Percentiles rank a stretch among this genome's conserved stretches.
Conservation (phyloP, 495 filamentous ascomycete genomes). For the Neurospora sp. region DNA sequence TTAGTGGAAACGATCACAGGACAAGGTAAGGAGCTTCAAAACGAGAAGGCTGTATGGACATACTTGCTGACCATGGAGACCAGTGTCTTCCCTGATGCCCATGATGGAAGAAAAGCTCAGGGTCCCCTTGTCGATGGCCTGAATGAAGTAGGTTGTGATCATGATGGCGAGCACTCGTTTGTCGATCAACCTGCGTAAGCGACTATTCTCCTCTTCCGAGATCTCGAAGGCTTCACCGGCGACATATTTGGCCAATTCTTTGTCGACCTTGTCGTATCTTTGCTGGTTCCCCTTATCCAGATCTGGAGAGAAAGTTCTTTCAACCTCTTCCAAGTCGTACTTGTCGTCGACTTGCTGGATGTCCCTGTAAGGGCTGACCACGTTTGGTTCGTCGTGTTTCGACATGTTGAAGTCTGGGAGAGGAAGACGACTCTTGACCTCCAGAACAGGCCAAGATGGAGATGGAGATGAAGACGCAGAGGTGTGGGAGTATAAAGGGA, state of each 20-base stretch:
- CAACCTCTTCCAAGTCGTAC: constrained; percentile 39
- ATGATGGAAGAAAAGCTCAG: constrained; percentile 62
- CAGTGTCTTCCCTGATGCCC: constrained; percentile 49
- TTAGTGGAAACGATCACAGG: not conserved
- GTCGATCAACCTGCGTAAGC: constrained; percentile 42
- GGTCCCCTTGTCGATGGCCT: constrained; percentile 65
- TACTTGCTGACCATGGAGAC: constrained; percentile 41
- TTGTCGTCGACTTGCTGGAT: constrained; percentile 8
- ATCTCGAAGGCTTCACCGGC: constrained; percentile 40
- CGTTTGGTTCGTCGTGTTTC: not conserved
- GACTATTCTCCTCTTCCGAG: constrained; percentile 41
- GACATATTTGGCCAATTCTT: constrained; percentile 55
- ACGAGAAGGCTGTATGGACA: not conserved
- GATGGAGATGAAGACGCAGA: not conserved
- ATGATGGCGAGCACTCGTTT: constrained; percentile 40
- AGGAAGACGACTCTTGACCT: not conserved
- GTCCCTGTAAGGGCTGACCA: not conserved
- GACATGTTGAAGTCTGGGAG: not conserved
- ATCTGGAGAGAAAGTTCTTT: constrained; percentile 30
- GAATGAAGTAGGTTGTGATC: constrained; percentile 56
- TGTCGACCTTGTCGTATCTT: constrained; percentile 47
- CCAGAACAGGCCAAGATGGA: not conserved
- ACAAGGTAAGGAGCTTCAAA: not conserved
- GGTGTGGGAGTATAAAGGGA: not conserved
- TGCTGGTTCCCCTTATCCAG: constrained; percentile 33